Percentiles rank a stretch among this genome's conserved stretches.
Conservation (phyloP, 2,329 filamentous ascomycete genomes). For the Chrysoporthe deuterocubensis region DNA sequence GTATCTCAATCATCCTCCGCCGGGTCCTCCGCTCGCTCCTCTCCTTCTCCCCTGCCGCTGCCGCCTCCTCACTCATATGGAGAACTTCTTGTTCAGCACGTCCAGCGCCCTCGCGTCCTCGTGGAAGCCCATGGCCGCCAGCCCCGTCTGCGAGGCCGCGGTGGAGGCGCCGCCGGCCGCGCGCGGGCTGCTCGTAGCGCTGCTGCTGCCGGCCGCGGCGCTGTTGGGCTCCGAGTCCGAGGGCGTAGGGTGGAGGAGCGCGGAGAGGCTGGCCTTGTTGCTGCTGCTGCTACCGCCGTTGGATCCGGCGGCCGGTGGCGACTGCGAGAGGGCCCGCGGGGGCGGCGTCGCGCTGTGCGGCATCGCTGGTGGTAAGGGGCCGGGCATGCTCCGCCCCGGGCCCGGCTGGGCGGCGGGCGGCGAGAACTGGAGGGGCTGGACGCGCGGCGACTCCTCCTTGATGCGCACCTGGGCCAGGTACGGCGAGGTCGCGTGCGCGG, state of each 20-base stretch:
- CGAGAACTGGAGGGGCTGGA: slow-evolving; percentile 43
- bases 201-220: slow-evolving; percentile 46
- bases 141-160: slow-evolving; percentile 11
- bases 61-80: slow-evolving; percentile 28
- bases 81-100: slow-evolving; percentile 38
- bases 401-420: slow-evolving; percentile 14
- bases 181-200: slow-evolving; percentile 52
- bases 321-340: slow-evolving; percentile 51
- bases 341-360: slow-evolving; percentile 40
- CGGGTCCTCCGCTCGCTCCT: background rate
- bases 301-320: slow-evolving; percentile 42
- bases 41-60: background rate
- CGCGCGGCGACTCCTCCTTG: slow-evolving; percentile 47
- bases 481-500: slow-evolving; percentile 33
- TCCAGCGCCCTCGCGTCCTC: slow-evolving; percentile 35
- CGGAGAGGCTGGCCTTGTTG: slow-evolving; percentile 53
- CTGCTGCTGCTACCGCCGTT: slow-evolving; percentile 10
- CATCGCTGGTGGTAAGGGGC: slow-evolving; percentile 46
- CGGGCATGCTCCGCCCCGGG: slow-evolving; percentile 41
- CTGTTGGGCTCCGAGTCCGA: slow-evolving; percentile 51
- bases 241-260: slow-evolving; percentile 54
- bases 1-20: background rate
- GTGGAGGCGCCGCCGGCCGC: slow-evolving; percentile 32
- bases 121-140: slow-evolving; percentile 27
- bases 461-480: slow-evolving; percentile 39